Conservation (phyloP, 2,329 filamentous ascomycete genomes). For the Endoconidiophora polonica region DNA sequence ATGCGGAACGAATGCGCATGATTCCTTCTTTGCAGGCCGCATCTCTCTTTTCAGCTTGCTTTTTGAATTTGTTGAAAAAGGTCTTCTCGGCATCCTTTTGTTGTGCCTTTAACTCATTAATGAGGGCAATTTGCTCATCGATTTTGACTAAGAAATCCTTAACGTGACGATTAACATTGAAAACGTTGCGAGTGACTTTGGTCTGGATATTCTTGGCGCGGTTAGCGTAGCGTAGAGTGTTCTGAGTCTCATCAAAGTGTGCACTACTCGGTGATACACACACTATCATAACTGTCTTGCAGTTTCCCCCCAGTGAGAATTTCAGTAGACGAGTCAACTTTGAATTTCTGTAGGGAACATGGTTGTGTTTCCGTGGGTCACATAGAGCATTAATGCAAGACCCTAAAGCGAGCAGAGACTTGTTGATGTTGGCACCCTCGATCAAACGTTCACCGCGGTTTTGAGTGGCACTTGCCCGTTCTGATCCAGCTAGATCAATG, state of each 20-base stretch:
- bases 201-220: constrained; percentile 99
- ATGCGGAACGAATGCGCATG: constrained; percentile 62
- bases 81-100: constrained; percentile 74
- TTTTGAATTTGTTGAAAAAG: constrained; percentile 78
- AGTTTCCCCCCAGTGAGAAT: constrained; percentile 93
- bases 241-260: constrained; percentile 96
- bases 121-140: constrained; percentile 92
- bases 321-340: constrained; percentile 91
- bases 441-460: constrained; percentile 81
- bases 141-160: constrained; percentile 99
- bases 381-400: constrained; percentile 98
- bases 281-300: constrained; percentile 99
- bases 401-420: constrained; percentile 81
- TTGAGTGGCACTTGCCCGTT: constrained; percentile 90
- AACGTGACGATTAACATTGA: constrained; percentile 96
- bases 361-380: constrained; percentile 77
- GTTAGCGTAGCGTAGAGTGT: constrained; percentile 93
- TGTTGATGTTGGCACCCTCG: constrained; percentile 98
- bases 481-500: constrained; percentile 90
- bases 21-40: constrained; percentile 60
- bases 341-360: constrained; percentile 94
- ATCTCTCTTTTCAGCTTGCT: constrained; percentile 75
- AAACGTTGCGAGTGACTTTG: constrained; percentile 97
- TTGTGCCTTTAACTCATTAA: constrained; percentile 86
- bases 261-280: constrained; percentile 92